Evolutionary conservation across 345 rosid species (phyloP).

Genomic region (Eucalyptus leucophloia): DNA sequence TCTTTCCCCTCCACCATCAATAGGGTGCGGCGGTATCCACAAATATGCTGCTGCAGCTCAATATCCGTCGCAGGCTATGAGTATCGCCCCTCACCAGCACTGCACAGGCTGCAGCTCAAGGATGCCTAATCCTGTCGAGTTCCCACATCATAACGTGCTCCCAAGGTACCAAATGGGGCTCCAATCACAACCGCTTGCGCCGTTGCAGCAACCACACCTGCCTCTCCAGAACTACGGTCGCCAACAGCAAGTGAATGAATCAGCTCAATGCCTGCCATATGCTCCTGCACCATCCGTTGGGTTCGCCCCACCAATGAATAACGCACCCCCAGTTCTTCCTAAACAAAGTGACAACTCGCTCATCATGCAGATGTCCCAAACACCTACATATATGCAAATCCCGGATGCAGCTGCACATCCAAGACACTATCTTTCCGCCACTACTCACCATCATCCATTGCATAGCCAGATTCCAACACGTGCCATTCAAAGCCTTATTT

Average conservation of each 20-base stretch:
- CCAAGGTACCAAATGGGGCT: not conserved
- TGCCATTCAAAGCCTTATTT: not conserved
- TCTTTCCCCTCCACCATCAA: not conserved
- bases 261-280: not conserved
- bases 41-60: not conserved
- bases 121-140: not conserved
- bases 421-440: not conserved
- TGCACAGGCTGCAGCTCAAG: not conserved
- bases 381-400: not conserved
- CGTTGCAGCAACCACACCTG: not conserved
- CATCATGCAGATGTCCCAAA: not conserved
- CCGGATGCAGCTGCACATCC: not conserved
- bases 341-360: not conserved
- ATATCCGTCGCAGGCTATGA: not conserved
- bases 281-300: not conserved
- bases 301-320: not conserved
- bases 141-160: not conserved
- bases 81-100: not conserved
- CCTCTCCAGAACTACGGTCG: not conserved
- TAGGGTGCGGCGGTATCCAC: not conserved
- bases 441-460: not conserved
- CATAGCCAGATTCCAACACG: not conserved
- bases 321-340: not conserved
- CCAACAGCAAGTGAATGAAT: not conserved
- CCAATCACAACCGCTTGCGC: not conserved